Evolutionary conservation across 257 asterid genomes (phyloP), one percentile per base, ranked within the genome.

Genomic region (Gentiana macrophylla): DNA sequence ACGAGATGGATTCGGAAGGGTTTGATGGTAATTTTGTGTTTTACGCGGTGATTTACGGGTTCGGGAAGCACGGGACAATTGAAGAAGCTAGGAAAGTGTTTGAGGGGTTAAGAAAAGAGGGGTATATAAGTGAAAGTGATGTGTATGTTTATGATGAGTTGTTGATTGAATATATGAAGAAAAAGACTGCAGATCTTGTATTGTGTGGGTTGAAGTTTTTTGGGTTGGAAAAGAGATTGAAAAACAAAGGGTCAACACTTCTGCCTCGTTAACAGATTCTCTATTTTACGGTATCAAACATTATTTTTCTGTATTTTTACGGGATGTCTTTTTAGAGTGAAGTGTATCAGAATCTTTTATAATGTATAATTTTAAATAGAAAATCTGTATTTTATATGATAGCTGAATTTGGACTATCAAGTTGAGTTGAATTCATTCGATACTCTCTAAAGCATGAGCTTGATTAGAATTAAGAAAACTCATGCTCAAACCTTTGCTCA

Each of bases 161-260:
- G 67, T 86, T 88, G 57, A 52, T 78, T 55, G 95, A 85, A 56
- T 88, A 92, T 68, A 85, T 81, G 98, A 84, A 92, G 70, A 80
- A 78, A 86, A 81, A 79, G 15, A 75, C 97, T 32, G 94, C 95
- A 12, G 94, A 82, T 65, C 65, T 87, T 77, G 77, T 92, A 58
- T 52, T 88, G 70, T 83, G 84, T 64, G 95, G 98, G 43, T 62
- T 88, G 56, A 87, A 80, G 65, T 92, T 84, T 84, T 92, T 92
- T 37, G 94, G 95, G 33, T 62, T 92, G 78, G 97, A 92, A 50
- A 64, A 77, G 41, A 92, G 70, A 73, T 57, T 87, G 53, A 83
- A 70, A 77, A 82, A 85, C 7, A 85, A 72, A 67, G 95, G 98
- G 35, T 75, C 74, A 62, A 74, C 70, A 0, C 70, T 86, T 74